These are phyloP conservation scores for Aphanomyces astaci DNA, from an alignment of 352 stramenopile genomes.

Conservation along the genomic window DNA sequence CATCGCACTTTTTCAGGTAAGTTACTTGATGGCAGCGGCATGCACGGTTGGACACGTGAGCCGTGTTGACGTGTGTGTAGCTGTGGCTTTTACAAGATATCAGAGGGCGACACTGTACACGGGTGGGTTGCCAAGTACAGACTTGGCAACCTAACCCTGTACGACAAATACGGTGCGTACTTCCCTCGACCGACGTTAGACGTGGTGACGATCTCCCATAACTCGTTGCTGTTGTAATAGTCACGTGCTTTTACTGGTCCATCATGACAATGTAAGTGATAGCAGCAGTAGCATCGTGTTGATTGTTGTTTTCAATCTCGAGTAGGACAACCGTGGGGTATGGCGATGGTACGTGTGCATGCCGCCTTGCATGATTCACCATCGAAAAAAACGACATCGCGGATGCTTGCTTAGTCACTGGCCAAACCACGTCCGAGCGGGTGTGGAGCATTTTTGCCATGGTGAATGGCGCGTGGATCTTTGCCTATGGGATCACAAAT, in stretches of 20 bases:
- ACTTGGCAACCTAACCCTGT: conserved; percentile 34
- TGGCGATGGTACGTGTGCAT: conserved; percentile 38
- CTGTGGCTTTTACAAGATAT: conserved; percentile 58
- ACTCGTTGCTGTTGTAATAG: too few species aligned
- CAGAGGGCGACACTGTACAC: conserved; percentile 31
- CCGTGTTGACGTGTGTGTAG: conserved; percentile 26
- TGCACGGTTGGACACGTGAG: too few species aligned
- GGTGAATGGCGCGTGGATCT: conserved; percentile 69
- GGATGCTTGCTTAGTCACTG: neutral
- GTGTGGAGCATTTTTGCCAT: conserved; percentile 68
- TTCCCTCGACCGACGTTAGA: too few species aligned
- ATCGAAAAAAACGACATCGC: too few species aligned
- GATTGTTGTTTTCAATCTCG: neutral
- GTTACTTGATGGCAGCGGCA: too few species aligned
- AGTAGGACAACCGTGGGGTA: conserved; percentile 67
- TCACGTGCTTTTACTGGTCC: conserved; percentile 54
- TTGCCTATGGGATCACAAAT: conserved; percentile 75
- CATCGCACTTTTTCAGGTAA: conserved; percentile 70
- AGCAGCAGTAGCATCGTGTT: neutral
- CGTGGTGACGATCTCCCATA: too few species aligned
- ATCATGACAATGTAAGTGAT: conserved; percentile 64
- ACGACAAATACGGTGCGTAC: conserved; percentile 46
- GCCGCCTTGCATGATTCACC: too few species aligned
- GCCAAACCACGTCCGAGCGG: conserved; percentile 53
- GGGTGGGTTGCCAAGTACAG: conserved; percentile 40